These are phyloP conservation scores for Cercospora sp. DNA, from an alignment of 2,329 filamentous ascomycete species.

Conservation along the genomic window DNA sequence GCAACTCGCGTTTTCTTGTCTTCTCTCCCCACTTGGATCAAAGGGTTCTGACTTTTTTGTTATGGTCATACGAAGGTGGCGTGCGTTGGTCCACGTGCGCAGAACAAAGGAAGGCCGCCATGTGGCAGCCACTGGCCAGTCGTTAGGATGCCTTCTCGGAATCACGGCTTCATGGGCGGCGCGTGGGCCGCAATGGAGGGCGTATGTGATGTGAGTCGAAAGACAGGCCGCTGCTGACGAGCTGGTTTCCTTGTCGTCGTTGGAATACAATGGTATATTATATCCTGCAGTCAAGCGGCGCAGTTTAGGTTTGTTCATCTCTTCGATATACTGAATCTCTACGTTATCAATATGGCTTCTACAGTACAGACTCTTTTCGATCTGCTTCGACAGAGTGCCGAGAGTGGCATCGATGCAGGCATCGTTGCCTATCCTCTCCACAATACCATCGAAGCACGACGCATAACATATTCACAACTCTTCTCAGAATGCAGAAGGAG, in stretches of 20 bases:
- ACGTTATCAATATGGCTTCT: slow-evolving; percentile 2
- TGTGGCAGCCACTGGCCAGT: slow-evolving; percentile 8
- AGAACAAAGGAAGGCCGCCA: slow-evolving; percentile 10
- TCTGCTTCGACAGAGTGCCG: background rate
- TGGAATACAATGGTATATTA: background rate
- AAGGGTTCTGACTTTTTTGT: background rate
- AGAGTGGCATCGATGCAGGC: background rate
- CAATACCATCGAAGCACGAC: background rate
- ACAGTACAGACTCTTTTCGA: slow-evolving; percentile 2
- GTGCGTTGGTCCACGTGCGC: background rate
- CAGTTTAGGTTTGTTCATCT: background rate
- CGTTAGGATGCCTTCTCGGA: background rate
- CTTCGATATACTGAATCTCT: background rate
- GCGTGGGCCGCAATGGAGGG: background rate
- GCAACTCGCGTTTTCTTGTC: background rate
- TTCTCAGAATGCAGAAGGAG: background rate
- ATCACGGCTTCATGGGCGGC: background rate
- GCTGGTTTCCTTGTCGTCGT: background rate
- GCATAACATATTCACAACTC: background rate
- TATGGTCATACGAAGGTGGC: slow-evolving; percentile 2
- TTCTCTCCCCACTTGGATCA: background rate
- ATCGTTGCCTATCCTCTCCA: slow-evolving; percentile 1
- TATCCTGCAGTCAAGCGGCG: background rate
- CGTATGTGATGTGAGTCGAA: background rate
- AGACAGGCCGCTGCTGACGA: background rate